Percentiles rank a stretch among this genome's conserved stretches.
Evolutionary conservation across 129 eudicot species (phyloP).

Genomic region (Kitagawia praeruptora): DNA sequence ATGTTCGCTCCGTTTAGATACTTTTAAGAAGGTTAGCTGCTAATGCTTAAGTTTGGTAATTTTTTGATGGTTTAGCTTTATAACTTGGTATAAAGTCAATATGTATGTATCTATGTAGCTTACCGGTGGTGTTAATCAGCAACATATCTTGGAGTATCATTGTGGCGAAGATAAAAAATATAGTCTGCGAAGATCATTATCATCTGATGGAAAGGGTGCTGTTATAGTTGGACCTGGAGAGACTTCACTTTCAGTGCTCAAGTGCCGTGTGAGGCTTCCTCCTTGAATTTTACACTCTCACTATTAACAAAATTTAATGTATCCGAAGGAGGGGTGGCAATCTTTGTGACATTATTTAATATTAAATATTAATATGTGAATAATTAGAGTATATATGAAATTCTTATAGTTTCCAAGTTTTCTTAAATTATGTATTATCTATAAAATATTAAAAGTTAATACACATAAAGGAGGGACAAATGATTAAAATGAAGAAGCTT

Average conservation of each 20-base stretch:
- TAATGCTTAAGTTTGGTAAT: not conserved
- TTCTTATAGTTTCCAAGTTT: no score
- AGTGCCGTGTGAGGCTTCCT: constrained; percentile 33
- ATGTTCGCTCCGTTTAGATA: constrained; percentile 23
- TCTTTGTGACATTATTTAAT: no score
- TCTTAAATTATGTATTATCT: no score
- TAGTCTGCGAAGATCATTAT: not conserved
- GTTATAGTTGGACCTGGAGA: not conserved
- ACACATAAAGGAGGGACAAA: no score
- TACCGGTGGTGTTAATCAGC: constrained; percentile 13
- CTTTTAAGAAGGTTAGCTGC: constrained; percentile 27
- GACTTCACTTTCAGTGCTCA: not conserved
- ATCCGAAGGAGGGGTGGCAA: no score
- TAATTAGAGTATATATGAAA: no score
- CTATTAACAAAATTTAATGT: not conserved
- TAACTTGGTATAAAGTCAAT: not conserved
- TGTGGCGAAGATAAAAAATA: constrained; percentile 9
- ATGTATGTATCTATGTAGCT: constrained; percentile 17
- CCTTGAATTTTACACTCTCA: not conserved
- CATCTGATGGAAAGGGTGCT: not conserved
- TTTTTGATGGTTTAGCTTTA: not conserved
- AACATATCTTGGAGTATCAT: constrained; percentile 23
- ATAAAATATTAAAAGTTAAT: no score
- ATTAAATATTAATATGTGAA: no score
- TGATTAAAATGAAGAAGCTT: no score